These are phyloP conservation scores for Globisporangium abappressorium DNA, from an alignment of 352 stramenopile species.

Conservation along the genomic window DNA sequence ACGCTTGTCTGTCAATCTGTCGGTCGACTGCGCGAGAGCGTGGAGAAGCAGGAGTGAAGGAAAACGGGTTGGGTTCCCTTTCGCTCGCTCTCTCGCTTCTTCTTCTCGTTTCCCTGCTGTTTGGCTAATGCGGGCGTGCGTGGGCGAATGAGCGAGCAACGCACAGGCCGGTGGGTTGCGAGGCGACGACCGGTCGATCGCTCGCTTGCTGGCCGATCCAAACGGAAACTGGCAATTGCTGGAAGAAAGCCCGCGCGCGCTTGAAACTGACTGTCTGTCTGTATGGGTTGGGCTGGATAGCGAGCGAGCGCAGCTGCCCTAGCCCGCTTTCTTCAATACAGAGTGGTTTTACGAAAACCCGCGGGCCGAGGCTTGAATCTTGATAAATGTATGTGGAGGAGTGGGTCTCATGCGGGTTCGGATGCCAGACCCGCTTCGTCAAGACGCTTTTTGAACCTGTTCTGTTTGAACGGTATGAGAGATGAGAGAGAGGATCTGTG, in stretches of 20 bases:
- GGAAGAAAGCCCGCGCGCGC: background rate
- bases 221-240: conserved; percentile 1
- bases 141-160: background rate
- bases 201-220: background rate
- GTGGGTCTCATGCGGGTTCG: no score
- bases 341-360: background rate
- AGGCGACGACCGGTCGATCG: background rate
- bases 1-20: no score
- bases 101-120: conserved; percentile 5
- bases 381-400: background rate
- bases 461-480: background rate
- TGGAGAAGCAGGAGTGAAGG: background rate
- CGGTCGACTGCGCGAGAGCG: no score
- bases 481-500: background rate
- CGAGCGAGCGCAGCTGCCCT: background rate
- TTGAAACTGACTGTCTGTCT: no score
- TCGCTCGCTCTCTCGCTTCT: background rate
- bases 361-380: background rate
- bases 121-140: background rate
- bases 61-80: background rate
- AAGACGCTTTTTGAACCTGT: background rate
- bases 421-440: background rate
- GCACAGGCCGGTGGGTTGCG: conserved; percentile 1
- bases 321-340: background rate
- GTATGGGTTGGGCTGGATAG: no score